Percentiles rank a stretch among this genome's conserved stretches.
Evolutionary conservation across 2,329 filamentous ascomycete genomes (phyloP).

Genomic region (Onygenales sp.): DNA sequence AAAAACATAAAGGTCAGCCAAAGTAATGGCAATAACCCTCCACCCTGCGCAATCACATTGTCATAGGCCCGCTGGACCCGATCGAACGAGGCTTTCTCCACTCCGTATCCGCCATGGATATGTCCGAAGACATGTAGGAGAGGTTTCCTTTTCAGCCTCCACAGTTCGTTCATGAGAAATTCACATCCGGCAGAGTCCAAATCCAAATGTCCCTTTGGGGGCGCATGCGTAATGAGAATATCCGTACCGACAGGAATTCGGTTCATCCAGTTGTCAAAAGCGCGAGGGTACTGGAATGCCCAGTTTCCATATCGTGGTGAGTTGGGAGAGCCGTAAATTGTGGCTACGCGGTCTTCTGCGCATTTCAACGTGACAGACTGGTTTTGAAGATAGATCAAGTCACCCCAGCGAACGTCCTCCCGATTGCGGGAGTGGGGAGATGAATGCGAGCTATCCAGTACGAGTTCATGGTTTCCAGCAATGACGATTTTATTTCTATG

Average conservation of each 20-base stretch:
- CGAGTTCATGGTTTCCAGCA: constrained; percentile 76
- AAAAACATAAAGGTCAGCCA: not conserved
- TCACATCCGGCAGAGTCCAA: constrained; percentile 50
- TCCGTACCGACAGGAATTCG: constrained; percentile 60
- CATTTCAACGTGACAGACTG: constrained; percentile 51
- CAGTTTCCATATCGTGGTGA: constrained; percentile 63
- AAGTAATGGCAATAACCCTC: not conserved
- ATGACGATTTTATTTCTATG: constrained; percentile 70
- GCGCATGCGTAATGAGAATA: constrained; percentile 67
- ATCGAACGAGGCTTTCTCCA: constrained; percentile 58
- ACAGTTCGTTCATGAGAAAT: constrained; percentile 56
- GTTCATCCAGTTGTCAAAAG: constrained; percentile 55
- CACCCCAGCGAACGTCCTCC: constrained; percentile 49
- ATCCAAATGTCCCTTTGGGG: constrained; percentile 59
- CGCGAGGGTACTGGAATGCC: constrained; percentile 63
- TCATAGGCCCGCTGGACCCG: constrained; percentile 58
- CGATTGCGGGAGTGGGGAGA: constrained; percentile 40
- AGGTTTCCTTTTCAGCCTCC: constrained; percentile 53
- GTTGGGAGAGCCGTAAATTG: constrained; percentile 66
- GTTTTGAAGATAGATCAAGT: constrained; percentile 63
- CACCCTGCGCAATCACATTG: constrained; percentile 33
- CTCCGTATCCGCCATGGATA: constrained; percentile 62
- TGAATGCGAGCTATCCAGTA: constrained; percentile 57
- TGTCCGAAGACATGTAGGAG: constrained; percentile 75
- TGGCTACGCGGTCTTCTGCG: constrained; percentile 45